Conservation (phyloP, 768 basidiomycete genomes). For the Amanita pallidorosea region DNA sequence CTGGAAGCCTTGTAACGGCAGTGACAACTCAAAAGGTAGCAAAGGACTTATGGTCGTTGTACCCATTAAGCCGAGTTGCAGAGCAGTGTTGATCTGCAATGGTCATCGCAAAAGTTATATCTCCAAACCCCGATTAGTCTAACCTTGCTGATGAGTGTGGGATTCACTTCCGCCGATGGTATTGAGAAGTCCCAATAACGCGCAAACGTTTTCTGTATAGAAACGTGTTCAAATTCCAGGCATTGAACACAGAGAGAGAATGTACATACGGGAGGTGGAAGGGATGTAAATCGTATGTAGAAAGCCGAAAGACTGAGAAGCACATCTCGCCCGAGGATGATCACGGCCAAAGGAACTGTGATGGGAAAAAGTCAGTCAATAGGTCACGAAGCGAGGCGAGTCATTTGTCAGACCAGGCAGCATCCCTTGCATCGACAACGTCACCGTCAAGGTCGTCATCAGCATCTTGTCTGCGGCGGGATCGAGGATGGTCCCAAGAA, state of each 20-base stretch:
- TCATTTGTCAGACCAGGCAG: conserved; percentile 58
- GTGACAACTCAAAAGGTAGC: conserved; percentile 44
- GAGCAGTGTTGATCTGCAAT: conserved; percentile 75
- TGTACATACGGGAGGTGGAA: conserved; percentile 77
- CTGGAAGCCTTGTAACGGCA: conserved; percentile 63
- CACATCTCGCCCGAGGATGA: conserved; percentile 87
- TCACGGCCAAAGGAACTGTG: conserved; percentile 69
- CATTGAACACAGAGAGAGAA: neutral
- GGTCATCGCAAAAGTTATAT: neutral
- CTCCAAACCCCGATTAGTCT: neutral
- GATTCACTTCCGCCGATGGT: conserved; percentile 90
- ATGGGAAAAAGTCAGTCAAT: conserved; percentile 1
- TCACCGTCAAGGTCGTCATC: conserved; percentile 88
- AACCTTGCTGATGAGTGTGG: conserved; percentile 91
- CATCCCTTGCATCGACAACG: conserved; percentile 73
- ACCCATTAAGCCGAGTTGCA: conserved; percentile 90
- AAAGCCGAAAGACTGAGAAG: conserved; percentile 82
- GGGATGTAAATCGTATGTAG: conserved; percentile 84
- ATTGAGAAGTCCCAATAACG: conserved; percentile 97
- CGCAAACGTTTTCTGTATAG: conserved; percentile 68
- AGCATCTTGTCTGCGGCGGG: conserved; percentile 93
- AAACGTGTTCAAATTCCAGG: neutral
- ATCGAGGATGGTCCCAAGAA: conserved; percentile 93
- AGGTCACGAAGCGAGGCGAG: neutral
- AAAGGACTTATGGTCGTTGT: conserved; percentile 78